phyloP scores from a whole-genome alignment of 2,329 filamentous ascomycete species.

The Fusarium oligoseptatum region DNA sequence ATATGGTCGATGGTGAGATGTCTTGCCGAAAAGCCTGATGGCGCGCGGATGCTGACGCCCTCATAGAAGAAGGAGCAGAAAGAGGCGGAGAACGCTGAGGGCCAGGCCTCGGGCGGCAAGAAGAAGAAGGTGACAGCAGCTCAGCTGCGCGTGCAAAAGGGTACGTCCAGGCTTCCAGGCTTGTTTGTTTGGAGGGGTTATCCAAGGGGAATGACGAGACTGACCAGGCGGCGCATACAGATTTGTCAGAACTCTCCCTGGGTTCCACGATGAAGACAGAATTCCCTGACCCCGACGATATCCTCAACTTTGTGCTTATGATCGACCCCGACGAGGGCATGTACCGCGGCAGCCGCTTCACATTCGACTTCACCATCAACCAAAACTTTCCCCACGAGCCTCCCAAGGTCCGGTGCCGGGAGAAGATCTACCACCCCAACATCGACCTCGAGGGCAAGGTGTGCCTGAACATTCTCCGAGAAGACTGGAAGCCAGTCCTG shows the following conservation, averaged over 20 bases:
- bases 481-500: slow-evolving; percentile 99
- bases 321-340: slow-evolving; percentile 88
- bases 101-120: slow-evolving; percentile 77
- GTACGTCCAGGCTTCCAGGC: slow-evolving; percentile 60
- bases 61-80: slow-evolving; percentile 94
- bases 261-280: slow-evolving; percentile 84
- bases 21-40: neutral
- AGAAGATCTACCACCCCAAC: slow-evolving; percentile 99
- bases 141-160: slow-evolving; percentile 95
- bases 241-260: slow-evolving; percentile 84
- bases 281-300: slow-evolving; percentile 86
- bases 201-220: neutral
- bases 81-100: slow-evolving; percentile 87
- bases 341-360: slow-evolving; percentile 90
- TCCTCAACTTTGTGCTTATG: slow-evolving; percentile 84
- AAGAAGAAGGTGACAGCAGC: slow-evolving; percentile 99
- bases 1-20: slow-evolving; percentile 95
- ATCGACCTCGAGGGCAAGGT: slow-evolving; percentile 98
- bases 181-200: neutral
- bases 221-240: slow-evolving; percentile 57
- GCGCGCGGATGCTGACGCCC: slow-evolving; percentile 29
- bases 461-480: slow-evolving; percentile 94
- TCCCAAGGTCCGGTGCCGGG: slow-evolving; percentile 94
- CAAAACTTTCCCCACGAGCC: slow-evolving; percentile 97
- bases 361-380: slow-evolving; percentile 92